Conservation (phyloP, 2,329 filamentous ascomycete species). For the Pezicula neosporulosa region DNA sequence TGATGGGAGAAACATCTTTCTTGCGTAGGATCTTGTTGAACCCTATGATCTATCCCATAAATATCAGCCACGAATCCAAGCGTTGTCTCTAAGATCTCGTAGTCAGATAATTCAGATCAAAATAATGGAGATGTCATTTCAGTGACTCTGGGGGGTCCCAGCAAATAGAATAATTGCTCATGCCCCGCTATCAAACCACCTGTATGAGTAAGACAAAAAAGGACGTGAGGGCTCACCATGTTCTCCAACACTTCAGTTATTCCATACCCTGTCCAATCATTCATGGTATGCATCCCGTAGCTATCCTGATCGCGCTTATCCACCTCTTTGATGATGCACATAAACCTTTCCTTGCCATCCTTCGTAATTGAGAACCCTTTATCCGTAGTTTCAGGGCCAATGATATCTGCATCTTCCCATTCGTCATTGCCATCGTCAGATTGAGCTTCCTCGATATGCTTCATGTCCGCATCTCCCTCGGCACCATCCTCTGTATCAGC, state of each 20-base stretch:
- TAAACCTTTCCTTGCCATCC: slow-evolving; percentile 3
- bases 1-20: slow-evolving; percentile 1
- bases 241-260: slow-evolving; percentile 10
- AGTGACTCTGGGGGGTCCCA: too few species aligned
- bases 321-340: not conserved
- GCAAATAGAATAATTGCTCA: too few species aligned
- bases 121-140: too few species aligned
- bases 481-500: too few species aligned
- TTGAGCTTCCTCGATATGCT: too few species aligned
- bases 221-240: slow-evolving; percentile 2
- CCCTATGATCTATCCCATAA: not conserved
- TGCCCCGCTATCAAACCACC: too few species aligned
- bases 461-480: too few species aligned
- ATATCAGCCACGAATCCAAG: not conserved
- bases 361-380: slow-evolving; percentile 2
- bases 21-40: slow-evolving; percentile 6
- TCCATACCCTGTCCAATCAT: slow-evolving; percentile 11
- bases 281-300: slow-evolving; percentile 11
- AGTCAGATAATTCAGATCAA: too few species aligned
- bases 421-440: too few species aligned
- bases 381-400: not conserved
- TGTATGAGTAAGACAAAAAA: too few species aligned
- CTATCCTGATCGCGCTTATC: slow-evolving; percentile 9
- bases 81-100: not conserved
- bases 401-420: too few species aligned